Evolutionary conservation across 768 basidiomycete genomes (phyloP).

Genomic region (Lactarius pseudohatsudake): DNA sequence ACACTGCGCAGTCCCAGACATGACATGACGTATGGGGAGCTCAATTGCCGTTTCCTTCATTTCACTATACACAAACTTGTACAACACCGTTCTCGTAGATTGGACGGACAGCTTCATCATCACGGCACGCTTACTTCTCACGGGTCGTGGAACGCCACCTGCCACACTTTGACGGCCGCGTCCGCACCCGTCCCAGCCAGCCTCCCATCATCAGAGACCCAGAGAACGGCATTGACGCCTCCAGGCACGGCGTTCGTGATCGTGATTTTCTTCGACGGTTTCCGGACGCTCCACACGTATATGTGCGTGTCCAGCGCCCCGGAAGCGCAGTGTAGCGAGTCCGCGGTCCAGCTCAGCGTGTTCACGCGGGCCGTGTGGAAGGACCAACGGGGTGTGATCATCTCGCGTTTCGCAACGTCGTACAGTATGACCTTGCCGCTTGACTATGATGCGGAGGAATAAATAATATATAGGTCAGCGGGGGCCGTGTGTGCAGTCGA

Average conservation of each 20-base stretch:
- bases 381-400: slow-evolving; percentile 78
- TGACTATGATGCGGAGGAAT: slow-evolving; percentile 41
- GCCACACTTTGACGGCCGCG: slow-evolving; percentile 74
- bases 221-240: slow-evolving; percentile 78
- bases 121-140: slow-evolving; percentile 19
- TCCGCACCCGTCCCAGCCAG: slow-evolving; percentile 80
- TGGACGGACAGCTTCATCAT: neutral
- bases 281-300: slow-evolving; percentile 79
- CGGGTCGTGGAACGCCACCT: slow-evolving; percentile 45
- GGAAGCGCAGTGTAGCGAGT: slow-evolving; percentile 77
- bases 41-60: neutral
- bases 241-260: slow-evolving; percentile 87
- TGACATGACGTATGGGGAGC: neutral
- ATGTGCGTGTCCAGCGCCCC: slow-evolving; percentile 93
- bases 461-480: neutral
- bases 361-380: slow-evolving; percentile 82
- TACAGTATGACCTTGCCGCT: slow-evolving; percentile 80
- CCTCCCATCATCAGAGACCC: slow-evolving; percentile 55
- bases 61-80: neutral
- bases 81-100: neutral
- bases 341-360: slow-evolving; percentile 72
- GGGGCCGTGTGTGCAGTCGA: neutral
- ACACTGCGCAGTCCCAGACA: neutral
- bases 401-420: slow-evolving; percentile 65
- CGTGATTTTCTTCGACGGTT: slow-evolving; percentile 69